phyloP scores from a whole-genome alignment of 257 asterid genomes.

The Plantago elongata region DNA sequence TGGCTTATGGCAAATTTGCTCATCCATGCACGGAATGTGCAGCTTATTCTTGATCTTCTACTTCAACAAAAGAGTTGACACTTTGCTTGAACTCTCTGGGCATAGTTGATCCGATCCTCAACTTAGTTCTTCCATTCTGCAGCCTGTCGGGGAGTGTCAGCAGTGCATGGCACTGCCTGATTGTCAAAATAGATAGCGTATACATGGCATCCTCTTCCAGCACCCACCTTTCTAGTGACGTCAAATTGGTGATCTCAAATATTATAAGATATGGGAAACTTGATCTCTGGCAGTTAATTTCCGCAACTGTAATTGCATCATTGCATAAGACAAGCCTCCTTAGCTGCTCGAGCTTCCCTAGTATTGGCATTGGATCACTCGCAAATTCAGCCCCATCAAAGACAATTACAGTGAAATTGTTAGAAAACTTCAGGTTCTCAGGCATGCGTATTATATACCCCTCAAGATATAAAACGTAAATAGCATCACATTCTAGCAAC shows the following conservation, averaged over 20 bases:
- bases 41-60: too few relatives aligned
- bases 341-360: slow-evolving; percentile 18
- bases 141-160: too few relatives aligned
- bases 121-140: too few relatives aligned
- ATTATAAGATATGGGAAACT: slow-evolving; percentile 21
- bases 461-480: slow-evolving; percentile 12
- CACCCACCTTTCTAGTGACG: slow-evolving; percentile 5
- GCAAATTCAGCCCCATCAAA: slow-evolving; percentile 14
- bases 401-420: slow-evolving; percentile 13
- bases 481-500: background rate
- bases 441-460: slow-evolving; percentile 18
- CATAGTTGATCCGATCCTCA: too few relatives aligned
- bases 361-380: slow-evolving; percentile 16
- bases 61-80: too few relatives aligned
- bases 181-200: slow-evolving; percentile 12
- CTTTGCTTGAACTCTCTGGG: too few relatives aligned
- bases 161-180: too few relatives aligned
- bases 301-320: slow-evolving; percentile 15
- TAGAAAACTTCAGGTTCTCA: background rate
- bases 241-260: slow-evolving; percentile 20
- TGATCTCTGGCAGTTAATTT: background rate
- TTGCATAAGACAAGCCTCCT: slow-evolving; percentile 17
- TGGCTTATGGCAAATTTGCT: too few relatives aligned
- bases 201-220: slow-evolving; percentile 22
- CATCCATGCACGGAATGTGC: too few relatives aligned